These are phyloP conservation scores for Chaetomium sp. DNA, from an alignment of 2,329 filamentous ascomycete species.

Conservation along the genomic window DNA sequence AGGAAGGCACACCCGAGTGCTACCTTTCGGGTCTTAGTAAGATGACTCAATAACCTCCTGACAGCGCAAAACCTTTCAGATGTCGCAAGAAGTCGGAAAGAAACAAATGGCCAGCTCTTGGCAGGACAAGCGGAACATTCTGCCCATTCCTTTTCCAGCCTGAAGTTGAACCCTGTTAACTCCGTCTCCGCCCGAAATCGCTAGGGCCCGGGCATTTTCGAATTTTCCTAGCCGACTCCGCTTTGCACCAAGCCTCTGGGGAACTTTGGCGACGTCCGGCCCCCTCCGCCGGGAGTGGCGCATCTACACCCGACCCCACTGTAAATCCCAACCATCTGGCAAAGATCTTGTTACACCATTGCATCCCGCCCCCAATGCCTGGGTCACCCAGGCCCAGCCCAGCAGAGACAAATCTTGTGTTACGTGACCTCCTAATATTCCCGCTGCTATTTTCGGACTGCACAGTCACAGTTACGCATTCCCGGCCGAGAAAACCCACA, in stretches of 20 bases:
- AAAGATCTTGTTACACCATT: not conserved
- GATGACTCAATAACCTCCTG: not conserved
- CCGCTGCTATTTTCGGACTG: not conserved
- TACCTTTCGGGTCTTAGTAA: not conserved
- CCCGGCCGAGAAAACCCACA: not conserved
- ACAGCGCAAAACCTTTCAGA: not conserved
- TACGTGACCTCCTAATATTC: not conserved
- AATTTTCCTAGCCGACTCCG: not conserved
- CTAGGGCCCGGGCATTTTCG: not conserved
- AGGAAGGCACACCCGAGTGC: not conserved
- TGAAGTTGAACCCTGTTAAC: not conserved
- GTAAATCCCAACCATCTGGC: not conserved
- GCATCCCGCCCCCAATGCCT: not conserved
- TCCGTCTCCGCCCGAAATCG: not conserved
- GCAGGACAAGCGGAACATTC: no score
- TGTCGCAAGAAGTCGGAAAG: not conserved
- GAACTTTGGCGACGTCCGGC: no score
- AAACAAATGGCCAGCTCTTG: not conserved
- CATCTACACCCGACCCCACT: no score
- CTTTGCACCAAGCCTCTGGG: no score
- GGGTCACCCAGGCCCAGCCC: not conserved
- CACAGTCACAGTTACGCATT: not conserved
- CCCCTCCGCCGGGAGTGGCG: no score
- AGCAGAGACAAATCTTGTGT: not conserved
- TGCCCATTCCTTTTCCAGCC: not conserved